A percentile compares a stretch with the other conserved stretches of the same genome.
phyloP scores from a whole-genome alignment of 768 basidiomycete genomes.

The Cantharellus anzutake region DNA sequence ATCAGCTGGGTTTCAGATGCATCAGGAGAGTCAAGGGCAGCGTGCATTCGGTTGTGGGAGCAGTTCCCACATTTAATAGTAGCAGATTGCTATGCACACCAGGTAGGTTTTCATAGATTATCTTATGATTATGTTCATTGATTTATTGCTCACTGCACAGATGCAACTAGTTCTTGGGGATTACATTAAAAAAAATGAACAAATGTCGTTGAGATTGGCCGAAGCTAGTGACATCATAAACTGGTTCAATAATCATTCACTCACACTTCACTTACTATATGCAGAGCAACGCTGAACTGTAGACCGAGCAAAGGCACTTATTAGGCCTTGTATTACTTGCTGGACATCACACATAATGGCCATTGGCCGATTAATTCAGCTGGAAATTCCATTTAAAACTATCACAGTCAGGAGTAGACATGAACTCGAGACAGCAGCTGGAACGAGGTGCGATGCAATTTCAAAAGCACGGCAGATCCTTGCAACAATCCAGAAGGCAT shows the following conservation, averaged over 20 bases:
- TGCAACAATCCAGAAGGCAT: neutral
- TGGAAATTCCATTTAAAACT: neutral
- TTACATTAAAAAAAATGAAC: neutral
- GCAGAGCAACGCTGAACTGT: neutral
- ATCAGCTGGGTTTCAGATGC: neutral
- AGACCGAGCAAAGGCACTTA: neutral
- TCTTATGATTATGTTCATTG: neutral
- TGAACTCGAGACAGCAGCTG: neutral
- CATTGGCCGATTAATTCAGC: neutral
- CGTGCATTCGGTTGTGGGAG: neutral
- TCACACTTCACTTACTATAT: neutral
- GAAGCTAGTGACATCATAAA: neutral
- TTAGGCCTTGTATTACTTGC: neutral
- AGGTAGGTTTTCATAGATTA: neutral
- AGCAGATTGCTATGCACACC: neutral
- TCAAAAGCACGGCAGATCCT: neutral
- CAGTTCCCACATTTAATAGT: neutral
- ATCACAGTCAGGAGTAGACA: neutral
- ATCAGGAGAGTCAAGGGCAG: neutral
- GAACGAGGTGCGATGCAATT: neutral
- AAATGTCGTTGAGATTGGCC: neutral
- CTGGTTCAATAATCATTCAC: slow-evolving; percentile 1
- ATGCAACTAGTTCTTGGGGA: neutral
- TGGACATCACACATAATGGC: neutral
- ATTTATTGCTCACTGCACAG: neutral